Conservation (phyloP, 352 stramenopile species). For the Globisporangium splendens region DNA sequence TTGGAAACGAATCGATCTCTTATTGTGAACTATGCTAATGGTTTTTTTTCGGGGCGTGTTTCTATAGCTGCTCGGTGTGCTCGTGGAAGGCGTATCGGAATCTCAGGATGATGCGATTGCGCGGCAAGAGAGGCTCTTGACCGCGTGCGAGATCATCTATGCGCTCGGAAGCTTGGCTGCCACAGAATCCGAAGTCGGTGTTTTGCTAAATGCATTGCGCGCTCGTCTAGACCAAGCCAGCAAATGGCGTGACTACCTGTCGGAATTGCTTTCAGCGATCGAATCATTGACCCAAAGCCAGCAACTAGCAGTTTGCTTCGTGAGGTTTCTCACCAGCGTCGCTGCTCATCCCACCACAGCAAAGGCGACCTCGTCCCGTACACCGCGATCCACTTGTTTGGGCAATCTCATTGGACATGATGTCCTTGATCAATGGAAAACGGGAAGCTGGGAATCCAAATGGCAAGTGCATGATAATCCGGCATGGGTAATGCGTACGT, state of each 20-base stretch:
- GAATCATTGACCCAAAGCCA: neutral
- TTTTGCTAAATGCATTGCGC: neutral
- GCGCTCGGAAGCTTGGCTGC: neutral
- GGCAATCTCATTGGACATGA: conserved; percentile 2
- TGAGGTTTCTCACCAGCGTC: conserved; percentile 1
- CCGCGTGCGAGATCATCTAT: neutral
- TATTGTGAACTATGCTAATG: no score
- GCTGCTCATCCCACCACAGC: neutral
- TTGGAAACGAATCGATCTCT: no score
- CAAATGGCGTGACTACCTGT: neutral
- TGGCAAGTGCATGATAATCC: conserved; percentile 2
- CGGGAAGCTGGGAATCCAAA: conserved; percentile 9
- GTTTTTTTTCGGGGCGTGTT: no score
- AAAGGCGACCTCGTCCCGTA: neutral
- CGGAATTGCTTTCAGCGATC: neutral
- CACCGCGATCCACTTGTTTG: neutral
- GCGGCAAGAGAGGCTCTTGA: neutral
- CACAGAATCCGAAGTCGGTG: neutral
- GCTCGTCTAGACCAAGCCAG: neutral
- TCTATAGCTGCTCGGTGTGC: neutral
- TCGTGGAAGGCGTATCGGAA: neutral
- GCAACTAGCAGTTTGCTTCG: conserved; percentile 8
- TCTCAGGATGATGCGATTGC: neutral
- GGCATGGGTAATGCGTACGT: neutral
- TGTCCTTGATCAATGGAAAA: neutral